phyloP scores from a whole-genome alignment of 345 rosid genomes.

The Eucalyptus coolabah region DNA sequence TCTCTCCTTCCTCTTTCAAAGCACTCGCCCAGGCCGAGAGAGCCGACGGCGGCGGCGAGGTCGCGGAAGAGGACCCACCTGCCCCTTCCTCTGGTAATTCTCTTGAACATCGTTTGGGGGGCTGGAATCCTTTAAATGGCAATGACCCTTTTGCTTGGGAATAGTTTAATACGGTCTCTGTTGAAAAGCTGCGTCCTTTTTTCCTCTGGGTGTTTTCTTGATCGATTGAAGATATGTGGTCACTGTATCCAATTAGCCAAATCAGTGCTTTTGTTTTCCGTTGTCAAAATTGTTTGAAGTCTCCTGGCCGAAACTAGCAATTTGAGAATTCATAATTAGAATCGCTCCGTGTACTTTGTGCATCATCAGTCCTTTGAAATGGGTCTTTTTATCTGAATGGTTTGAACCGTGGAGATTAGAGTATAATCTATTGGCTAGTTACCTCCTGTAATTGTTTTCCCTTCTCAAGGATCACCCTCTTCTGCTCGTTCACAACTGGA shows the following conservation, averaged over 20 bases:
- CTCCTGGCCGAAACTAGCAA: not conserved
- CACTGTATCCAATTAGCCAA: not conserved
- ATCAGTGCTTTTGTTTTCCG: not conserved
- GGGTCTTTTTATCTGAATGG: not conserved
- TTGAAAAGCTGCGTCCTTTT: not conserved
- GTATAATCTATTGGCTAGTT: not conserved
- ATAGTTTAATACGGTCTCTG: not conserved
- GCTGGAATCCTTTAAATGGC: not conserved
- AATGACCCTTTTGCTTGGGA: not conserved
- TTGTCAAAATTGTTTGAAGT: not conserved
- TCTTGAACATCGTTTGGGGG: not conserved
- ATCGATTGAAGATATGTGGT: not conserved
- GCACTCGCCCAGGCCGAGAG: constrained; percentile 29
- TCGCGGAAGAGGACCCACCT: constrained; percentile 27
- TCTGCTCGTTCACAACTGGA: constrained; percentile 66
- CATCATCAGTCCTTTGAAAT: not conserved
- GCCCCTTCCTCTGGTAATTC: not conserved
- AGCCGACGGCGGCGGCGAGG: constrained; percentile 17
- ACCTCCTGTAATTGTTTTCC: not conserved
- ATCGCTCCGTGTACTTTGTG: not conserved
- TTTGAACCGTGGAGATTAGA: not conserved
- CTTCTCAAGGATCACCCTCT: constrained; percentile 37
- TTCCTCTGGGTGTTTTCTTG: not conserved
- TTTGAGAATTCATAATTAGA: not conserved
- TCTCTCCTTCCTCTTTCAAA: not conserved